phyloP scores from a whole-genome alignment of 2,329 filamentous ascomycete species.

The Pseudopyrenochaeta lycopersici region DNA sequence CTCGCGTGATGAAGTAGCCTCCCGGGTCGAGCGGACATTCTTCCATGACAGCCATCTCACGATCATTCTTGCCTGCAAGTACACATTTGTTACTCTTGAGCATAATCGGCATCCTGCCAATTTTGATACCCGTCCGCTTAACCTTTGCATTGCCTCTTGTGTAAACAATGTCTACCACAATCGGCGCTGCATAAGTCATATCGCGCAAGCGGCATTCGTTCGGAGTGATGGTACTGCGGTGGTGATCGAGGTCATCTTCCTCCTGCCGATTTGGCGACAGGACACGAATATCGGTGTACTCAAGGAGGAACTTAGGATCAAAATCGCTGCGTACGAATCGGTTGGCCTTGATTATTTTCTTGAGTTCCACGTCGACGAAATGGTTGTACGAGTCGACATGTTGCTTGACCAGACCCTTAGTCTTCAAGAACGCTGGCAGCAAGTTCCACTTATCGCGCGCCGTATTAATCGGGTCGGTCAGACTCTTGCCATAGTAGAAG shows the following conservation, averaged over 20 bases:
- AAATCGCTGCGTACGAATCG: slow-evolving; percentile 89
- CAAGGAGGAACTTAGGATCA: slow-evolving; percentile 90
- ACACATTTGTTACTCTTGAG: slow-evolving; percentile 94
- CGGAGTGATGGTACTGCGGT: slow-evolving; percentile 73
- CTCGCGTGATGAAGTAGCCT: slow-evolving; percentile 97
- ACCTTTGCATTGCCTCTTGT: slow-evolving; percentile 81
- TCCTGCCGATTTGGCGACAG: slow-evolving; percentile 82
- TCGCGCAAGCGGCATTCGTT: slow-evolving; percentile 97
- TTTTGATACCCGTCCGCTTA: slow-evolving; percentile 75
- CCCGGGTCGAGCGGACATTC: slow-evolving; percentile 96
- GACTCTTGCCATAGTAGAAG: slow-evolving; percentile 73
- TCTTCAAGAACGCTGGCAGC: slow-evolving; percentile 95
- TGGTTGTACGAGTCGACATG: slow-evolving; percentile 99
- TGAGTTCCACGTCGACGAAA: slow-evolving; percentile 95
- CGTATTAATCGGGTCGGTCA: slow-evolving; percentile 75
- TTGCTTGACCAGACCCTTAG: slow-evolving; percentile 96
- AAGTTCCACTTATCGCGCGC: slow-evolving; percentile 95
- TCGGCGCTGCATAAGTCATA: slow-evolving; percentile 97
- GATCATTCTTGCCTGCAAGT: slow-evolving; percentile 81
- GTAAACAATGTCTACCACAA: slow-evolving; percentile 91
- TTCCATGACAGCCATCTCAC: slow-evolving; percentile 89
- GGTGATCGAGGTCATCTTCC: slow-evolving; percentile 67
- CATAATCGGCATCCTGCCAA: slow-evolving; percentile 96
- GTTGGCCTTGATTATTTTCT: slow-evolving; percentile 95
- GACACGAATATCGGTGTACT: slow-evolving; percentile 89